A percentile compares a stretch with the other conserved stretches of the same genome.
These are phyloP conservation scores for Dendrobium chrysotoxum DNA, from an alignment of 106 monocot genomes.

Conservation along the genomic window DNA sequence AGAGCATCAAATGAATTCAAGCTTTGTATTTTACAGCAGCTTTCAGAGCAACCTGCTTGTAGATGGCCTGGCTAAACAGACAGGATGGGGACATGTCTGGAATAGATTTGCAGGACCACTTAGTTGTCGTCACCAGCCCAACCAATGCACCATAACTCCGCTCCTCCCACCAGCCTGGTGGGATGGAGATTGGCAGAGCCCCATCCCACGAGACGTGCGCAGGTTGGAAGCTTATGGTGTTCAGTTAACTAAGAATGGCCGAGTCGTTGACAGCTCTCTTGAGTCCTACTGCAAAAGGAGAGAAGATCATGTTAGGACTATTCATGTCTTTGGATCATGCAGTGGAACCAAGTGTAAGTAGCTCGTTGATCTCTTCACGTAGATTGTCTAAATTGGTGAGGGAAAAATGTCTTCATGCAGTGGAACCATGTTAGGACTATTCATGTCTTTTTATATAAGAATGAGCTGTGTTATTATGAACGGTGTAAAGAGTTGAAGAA, in stretches of 20 bases:
- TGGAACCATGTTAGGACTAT: too few relatives aligned
- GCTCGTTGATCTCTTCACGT: too few relatives aligned
- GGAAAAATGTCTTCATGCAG: too few relatives aligned
- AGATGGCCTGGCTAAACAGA: constrained; percentile 50
- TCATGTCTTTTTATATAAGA: too few relatives aligned
- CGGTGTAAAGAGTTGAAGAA: too few relatives aligned
- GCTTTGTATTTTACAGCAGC: constrained; percentile 76
- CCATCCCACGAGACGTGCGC: constrained; percentile 53
- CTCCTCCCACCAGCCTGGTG: constrained; percentile 87
- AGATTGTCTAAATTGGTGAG: too few relatives aligned
- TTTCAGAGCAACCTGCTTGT: constrained; percentile 69
- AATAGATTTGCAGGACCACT: constrained; percentile 74
- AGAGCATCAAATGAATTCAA: constrained; percentile 17
- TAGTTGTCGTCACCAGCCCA: constrained; percentile 61
- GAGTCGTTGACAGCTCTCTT: constrained; percentile 41
- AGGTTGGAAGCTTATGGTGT: constrained; percentile 60
- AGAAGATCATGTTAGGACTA: constrained; percentile 53
- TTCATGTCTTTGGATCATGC: constrained; percentile 18
- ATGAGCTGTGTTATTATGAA: too few relatives aligned
- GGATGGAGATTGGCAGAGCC: constrained; percentile 87
- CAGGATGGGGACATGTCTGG: constrained; percentile 93
- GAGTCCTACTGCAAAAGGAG: constrained; percentile 41
- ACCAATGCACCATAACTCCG: constrained; percentile 80
- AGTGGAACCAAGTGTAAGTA: background rate
- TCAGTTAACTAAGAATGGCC: constrained; percentile 35